Base-by-base conservation (phyloP, 2,329 filamentous ascomycete species). In the Chrysoporthe puriensis region DNA sequence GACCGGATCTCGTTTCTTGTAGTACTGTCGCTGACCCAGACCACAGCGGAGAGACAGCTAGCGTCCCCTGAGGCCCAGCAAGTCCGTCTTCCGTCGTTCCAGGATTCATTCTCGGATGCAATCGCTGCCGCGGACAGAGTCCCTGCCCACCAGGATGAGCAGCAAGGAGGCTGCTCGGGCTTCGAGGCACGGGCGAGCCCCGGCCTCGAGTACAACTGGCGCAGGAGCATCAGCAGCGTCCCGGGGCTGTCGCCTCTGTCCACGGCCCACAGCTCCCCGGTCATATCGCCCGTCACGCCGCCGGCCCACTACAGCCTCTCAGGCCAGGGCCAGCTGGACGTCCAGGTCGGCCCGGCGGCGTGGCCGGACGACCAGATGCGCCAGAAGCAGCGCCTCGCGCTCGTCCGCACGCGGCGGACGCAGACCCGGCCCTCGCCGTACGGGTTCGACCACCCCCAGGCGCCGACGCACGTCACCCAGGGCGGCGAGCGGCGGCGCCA, bases 401-500 rank as follows among this genome's bases (percentile, higher is more conserved):
- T 66, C 2, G 34, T n/a, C 14, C 59, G 60, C 16, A 52, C 63
- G 18, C 66, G 68, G 60, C 63, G 68, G 44, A 21, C 42, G 1
- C 48, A 57, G 4, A 59, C 56, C 18, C 68, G 62, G 50, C 44
- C 67, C 50, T 11, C 46, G 3, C 63, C 66, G 36, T 66, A 46
- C 44, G 21, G 42, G 40, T 14, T 32, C 57, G 18, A 58, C 42
- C 21, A n/a, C 7, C 26, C 46, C 4, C 26, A 54, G 4, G 16
- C 48, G 21, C 21, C 40, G 42, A 16, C 40, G 13, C 46, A 59
- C n/a, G 14, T 34, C n/a, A 34, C n/a, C 48, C 32, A 16, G 42
- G 42, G n/a, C 42, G 56, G 34, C 32, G 46, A 63, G 43, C 64
- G 60, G 50, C 48, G 59, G 64, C 69, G 66, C 42, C 69, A 70